Base-by-base conservation (phyloP, 345 rosid genomes). In the Bretschneidera sinensis region DNA sequence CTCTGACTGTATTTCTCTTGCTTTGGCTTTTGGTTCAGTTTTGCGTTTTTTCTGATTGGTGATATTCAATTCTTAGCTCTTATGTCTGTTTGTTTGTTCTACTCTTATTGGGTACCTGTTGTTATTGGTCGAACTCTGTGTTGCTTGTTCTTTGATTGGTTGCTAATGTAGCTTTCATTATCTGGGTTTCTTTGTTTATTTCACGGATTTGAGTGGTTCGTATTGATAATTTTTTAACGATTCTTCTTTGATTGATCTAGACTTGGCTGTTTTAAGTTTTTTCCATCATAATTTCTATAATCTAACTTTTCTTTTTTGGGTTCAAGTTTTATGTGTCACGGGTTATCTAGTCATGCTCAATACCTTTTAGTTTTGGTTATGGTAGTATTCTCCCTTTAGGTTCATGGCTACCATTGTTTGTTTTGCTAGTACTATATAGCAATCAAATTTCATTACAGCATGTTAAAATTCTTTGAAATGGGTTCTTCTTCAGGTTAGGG, bases 401-500 rank as follows among this genome's bases (percentile, higher is more conserved):
- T 54, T 19, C 43, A 24, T 24, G 8, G n/a, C 6, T 35, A 25
- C 0, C n/a, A 14, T 18, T 24, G 28, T 16, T 24, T 15, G 17
- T 33, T 21, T 62, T 59, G 54, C 18, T 43, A 63, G 11, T 16
- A 3, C 19, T 39, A 39, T 39, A 4, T 5, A 39, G 16, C 11
- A 39, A 39, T 39, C 16, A 28, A 28, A 17, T 13, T 22, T 17
- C 31, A 16, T 39, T 19, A 55, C 54, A 6, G 13, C 54, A 6
- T 20, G 13, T 51, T 23, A 47, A 69, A 22, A 7, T 60, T n/a
- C 66, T 49, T 48, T 31, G 6, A 39, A 39, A 39, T 39, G 6
- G 45, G 11, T 5, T 39, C 15, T 39, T 5, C 43, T 66, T 63
- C 81, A 92, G 98, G 81, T 70, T 90, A 70, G 98, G 98, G 20